A percentile compares a stretch with the other conserved stretches of the same genome.
These are phyloP conservation scores for Gomphus bonarii DNA, from an alignment of 1,284 basidiomycete species.

Conservation along the genomic window DNA sequence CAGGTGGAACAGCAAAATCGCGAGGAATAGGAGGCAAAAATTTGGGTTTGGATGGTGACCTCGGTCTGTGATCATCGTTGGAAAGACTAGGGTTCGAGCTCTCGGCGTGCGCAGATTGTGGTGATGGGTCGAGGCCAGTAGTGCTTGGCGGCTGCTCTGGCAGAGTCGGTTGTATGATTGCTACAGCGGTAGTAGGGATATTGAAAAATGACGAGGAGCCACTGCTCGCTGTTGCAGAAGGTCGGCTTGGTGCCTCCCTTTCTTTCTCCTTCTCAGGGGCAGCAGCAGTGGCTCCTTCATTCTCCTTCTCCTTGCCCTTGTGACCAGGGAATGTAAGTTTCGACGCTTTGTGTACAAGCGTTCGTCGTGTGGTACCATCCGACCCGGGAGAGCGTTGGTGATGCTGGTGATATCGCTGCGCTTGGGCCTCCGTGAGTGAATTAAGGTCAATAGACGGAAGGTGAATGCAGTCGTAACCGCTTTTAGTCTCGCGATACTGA, in stretches of 20 bases:
- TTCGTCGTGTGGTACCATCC: constrained; percentile 37
- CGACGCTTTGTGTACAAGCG: constrained; percentile 61
- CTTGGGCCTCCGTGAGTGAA: constrained; percentile 28
- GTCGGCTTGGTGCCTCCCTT: constrained; percentile 36
- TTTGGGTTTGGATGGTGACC: constrained; percentile 40
- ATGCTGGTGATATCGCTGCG: constrained; percentile 29
- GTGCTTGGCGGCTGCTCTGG: constrained; percentile 24
- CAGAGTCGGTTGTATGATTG: constrained; percentile 32
- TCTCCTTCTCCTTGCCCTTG: constrained; percentile 33
- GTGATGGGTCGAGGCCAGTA: constrained; percentile 25
- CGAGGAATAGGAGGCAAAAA: constrained; percentile 62
- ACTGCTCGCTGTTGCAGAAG: constrained; percentile 55
- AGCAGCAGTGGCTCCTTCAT: constrained; percentile 22
- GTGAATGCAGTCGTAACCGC: constrained; percentile 95
- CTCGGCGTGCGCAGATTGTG: constrained; percentile 18
- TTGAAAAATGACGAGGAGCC: constrained; percentile 77
- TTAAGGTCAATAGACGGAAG: constrained; percentile 85
- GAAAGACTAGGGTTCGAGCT: background rate
- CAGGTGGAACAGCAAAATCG: constrained; percentile 34
- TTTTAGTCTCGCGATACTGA: constrained; percentile 82
- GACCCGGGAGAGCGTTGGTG: constrained; percentile 41
- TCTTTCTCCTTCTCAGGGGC: constrained; percentile 33
- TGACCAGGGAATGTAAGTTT: constrained; percentile 56
- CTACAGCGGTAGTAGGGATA: constrained; percentile 41
- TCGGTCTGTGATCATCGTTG: background rate